Evolutionary conservation across 306 rosid species (phyloP), one percentile per base, ranked within the genome.

Genomic region (Adenanthera pavonina): DNA sequence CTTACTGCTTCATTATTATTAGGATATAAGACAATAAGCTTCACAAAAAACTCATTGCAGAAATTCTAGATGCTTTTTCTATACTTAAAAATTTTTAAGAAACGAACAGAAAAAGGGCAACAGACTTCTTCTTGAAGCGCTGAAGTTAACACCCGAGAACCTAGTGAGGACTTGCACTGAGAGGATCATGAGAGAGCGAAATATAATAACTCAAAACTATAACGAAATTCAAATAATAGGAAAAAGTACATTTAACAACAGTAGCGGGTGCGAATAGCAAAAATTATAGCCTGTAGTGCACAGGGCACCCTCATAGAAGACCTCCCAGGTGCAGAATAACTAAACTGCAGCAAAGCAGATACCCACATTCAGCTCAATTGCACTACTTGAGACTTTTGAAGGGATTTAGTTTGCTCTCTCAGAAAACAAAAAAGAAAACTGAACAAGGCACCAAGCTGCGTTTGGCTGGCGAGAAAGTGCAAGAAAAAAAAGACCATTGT

Each of bases 381-480:
- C 66, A 33, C 12, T 14, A 34, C 43, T 2, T 8, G 35, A 25
- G 41, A 5, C 40, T 30, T 30, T 8, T 15, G 20, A 8, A 19
- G 10, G 14, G 54, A 10, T 10, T 33, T 46, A 4, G 41, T 56
- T 54, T 53, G 17, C 8, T 40, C 44, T 53, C 60, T 43, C 74
- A 11, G 34, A 64, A 25, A 20, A 38, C n/a, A 74, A 6, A 19
- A 35, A 64, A 38, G 17, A 40, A 41, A 19, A 15, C 19, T 33
- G 17, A 25, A 74, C 8, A 65, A 8, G 60, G 66, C 3, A 56
- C 52, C 71, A 53, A 41, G 69, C 61, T 69, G 53, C 12, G 34
- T 73, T 56, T 59, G 62, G 8, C 17, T 38, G 14, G 51, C 49
- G 30, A 44, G 77, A 70, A 78, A 56, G 67, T 33, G 49, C 11